These are phyloP conservation scores for Boletus pseudo-olivaceus DNA, from an alignment of 768 basidiomycete genomes.

Conservation along the genomic window DNA sequence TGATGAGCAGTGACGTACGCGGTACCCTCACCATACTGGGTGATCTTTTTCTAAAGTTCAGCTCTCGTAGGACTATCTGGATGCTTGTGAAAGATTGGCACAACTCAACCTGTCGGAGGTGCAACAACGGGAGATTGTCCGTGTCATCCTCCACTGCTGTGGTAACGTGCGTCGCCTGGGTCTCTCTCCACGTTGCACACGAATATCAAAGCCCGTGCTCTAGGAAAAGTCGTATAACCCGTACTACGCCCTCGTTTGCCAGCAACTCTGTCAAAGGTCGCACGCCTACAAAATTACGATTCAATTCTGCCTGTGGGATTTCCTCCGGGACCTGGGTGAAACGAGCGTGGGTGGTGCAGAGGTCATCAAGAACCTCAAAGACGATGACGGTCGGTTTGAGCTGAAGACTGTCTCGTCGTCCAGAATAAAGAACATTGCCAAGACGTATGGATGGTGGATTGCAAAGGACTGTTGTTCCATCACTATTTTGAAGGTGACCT, in stretches of 20 bases:
- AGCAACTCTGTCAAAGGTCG: slow-evolving; percentile 72
- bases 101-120: slow-evolving; percentile 81
- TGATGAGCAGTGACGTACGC: slow-evolving; percentile 94
- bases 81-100: slow-evolving; percentile 87
- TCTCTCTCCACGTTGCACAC: background rate
- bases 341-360: slow-evolving; percentile 75
- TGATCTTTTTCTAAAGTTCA: background rate
- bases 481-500: slow-evolving; percentile 74
- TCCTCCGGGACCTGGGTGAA: slow-evolving; percentile 88
- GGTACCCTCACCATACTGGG: background rate
- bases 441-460: slow-evolving; percentile 90
- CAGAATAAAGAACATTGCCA: slow-evolving; percentile 70
- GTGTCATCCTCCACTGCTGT: slow-evolving; percentile 89
- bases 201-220: background rate
- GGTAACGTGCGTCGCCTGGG: slow-evolving; percentile 61
- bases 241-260: slow-evolving; percentile 87
- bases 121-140: slow-evolving; percentile 93
- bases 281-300: slow-evolving; percentile 89
- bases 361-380: slow-evolving; percentile 57
- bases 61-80: slow-evolving; percentile 81
- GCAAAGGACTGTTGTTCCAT: slow-evolving; percentile 77
- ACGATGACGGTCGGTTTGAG: slow-evolving; percentile 44
- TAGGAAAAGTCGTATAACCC: slow-evolving; percentile 91
- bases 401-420: slow-evolving; percentile 53
- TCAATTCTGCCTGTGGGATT: slow-evolving; percentile 96